Evolutionary conservation across 768 basidiomycete species (phyloP), one percentile per base, ranked within the genome.

Genomic region (Russula brevipes): DNA sequence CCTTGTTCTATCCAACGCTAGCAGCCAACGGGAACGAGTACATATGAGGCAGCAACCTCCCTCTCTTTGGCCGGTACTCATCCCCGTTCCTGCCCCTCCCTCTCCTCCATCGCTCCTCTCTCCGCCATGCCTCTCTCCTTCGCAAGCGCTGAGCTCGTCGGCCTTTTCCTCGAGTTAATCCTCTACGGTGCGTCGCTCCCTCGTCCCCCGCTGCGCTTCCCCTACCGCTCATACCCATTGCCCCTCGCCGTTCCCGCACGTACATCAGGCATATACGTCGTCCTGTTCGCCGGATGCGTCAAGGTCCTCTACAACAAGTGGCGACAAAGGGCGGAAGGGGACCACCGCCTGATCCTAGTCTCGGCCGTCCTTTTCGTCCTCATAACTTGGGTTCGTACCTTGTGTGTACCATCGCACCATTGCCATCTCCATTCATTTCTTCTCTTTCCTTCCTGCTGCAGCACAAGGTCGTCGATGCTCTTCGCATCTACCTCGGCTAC

Each of bases 41-140:
- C 63, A 62, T 65, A 65, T 65, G 60, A 54, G 57, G 62, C 57
- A 59, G 52, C 52, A 19, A 53, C 2, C 5, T n/a, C n/a, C n/a
- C n/a, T 16, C 3, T 50, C 59, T 65, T 65, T 35, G 60, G 53
- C 46, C 16, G 60, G 54, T 42, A 63, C 44, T 9, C 61, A 3
- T 31, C 61, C n/a, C 61, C 52, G 33, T 31, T 38, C 54, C 52
- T 30, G 35, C 17, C 47, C 57, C 50, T 50, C 56, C 61, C 45
- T 35, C 12, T 31, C 50, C 50, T 45, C 36, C 55, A 24, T 44
- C 39, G 16, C 14, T 38, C 51, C n/a, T 1, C 45, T 16, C 44
- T 12, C 24, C 36, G 8, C 19, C 9, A 50, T 61, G 49, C 17
- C 51, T 4, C 45, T 65, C 30, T 24, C 61, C 12, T 65, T 65